These are phyloP conservation scores for Botryotinia calthae DNA, from an alignment of 2,329 filamentous ascomycete species.

Conservation along the genomic window DNA sequence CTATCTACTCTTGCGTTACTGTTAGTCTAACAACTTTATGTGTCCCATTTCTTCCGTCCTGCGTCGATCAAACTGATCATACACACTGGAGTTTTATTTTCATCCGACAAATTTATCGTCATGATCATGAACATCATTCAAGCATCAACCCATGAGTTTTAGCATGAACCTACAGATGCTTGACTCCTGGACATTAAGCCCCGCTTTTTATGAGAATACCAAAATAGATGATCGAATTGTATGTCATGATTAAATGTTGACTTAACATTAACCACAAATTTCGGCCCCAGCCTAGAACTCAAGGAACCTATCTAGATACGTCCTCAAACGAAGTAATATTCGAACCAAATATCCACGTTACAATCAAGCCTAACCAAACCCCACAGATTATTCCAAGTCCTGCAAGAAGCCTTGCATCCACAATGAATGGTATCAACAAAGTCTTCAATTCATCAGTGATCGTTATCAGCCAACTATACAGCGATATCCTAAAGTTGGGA, in stretches of 20 bases:
- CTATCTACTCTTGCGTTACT: background rate
- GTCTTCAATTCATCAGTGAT: slow-evolving; percentile 26
- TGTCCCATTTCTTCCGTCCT: background rate
- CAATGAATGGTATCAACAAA: slow-evolving; percentile 25
- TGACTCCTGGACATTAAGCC: background rate
- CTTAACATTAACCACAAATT: background rate
- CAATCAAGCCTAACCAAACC: slow-evolving; percentile 33
- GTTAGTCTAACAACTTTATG: background rate
- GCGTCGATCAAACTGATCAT: background rate
- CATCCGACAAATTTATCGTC: background rate
- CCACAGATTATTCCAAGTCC: slow-evolving; percentile 34
- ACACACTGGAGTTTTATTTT: background rate
- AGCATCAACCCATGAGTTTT: no score
- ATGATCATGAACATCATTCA: background rate
- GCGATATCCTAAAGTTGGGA: slow-evolving; percentile 21
- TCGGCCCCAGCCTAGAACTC: slow-evolving; percentile 9
- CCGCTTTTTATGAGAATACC: no score
- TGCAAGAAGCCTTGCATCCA: slow-evolving; percentile 28
- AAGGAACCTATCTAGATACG: slow-evolving; percentile 13
- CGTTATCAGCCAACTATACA: slow-evolving; percentile 31
- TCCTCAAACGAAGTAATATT: slow-evolving; percentile 24
- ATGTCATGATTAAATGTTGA: no score
- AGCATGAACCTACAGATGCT: background rate
- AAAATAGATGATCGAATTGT: background rate
- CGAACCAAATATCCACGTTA: slow-evolving; percentile 35